phyloP scores from a whole-genome alignment of 1,284 basidiomycete genomes.

The Cutaneotrichosporon sp. region DNA sequence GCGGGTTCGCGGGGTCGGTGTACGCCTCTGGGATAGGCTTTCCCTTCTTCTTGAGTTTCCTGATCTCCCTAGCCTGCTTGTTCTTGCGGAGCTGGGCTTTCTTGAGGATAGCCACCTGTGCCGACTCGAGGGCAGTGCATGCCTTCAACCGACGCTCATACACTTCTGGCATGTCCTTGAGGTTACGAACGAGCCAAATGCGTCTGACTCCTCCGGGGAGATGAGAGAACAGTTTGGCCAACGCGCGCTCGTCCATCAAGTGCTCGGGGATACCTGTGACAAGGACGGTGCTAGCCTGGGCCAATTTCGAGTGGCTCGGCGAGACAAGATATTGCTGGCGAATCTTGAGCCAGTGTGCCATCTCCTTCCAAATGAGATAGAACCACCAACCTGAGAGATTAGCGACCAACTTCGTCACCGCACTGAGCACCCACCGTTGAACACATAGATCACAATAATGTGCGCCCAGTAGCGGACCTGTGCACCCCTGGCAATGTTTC shows the following conservation, averaged over 20 bases:
- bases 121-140: conserved; percentile 61
- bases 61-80: conserved; percentile 28
- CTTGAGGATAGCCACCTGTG: conserved; percentile 57
- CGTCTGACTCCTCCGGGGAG: conserved; percentile 71
- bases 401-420: background rate
- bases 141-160: conserved; percentile 59
- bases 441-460: conserved; percentile 49
- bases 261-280: conserved; percentile 66
- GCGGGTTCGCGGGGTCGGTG: conserved; percentile 30
- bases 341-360: conserved; percentile 60
- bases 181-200: conserved; percentile 66
- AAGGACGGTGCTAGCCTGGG: conserved; percentile 71
- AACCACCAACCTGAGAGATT: conserved; percentile 58
- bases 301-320: conserved; percentile 58
- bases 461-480: conserved; percentile 50
- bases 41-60: conserved; percentile 34
- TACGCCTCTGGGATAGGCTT: conserved; percentile 34
- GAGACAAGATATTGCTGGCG: conserved; percentile 67
- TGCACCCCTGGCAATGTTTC: conserved; percentile 47
- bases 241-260: conserved; percentile 58
- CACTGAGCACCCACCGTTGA: conserved; percentile 45
- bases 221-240: conserved; percentile 61
- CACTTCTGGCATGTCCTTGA: conserved; percentile 60
- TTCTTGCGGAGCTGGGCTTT: conserved; percentile 49
- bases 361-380: conserved; percentile 63